These are phyloP conservation scores for Hyaloscypha bicolor DNA, from an alignment of 495 filamentous ascomycete genomes.

Conservation along the genomic window DNA sequence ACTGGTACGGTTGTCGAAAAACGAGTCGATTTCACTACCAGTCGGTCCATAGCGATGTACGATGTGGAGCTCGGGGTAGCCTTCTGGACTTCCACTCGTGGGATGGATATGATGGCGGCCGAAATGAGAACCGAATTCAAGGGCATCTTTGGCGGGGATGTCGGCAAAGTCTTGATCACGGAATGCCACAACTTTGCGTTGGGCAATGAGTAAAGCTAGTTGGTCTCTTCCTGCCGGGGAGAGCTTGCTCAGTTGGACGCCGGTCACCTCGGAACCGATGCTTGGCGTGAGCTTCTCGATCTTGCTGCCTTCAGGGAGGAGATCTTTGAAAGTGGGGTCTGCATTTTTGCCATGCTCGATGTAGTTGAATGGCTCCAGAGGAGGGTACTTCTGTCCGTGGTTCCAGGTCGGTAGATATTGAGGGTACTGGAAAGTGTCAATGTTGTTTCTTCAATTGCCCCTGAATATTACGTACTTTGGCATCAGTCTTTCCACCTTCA, in stretches of 20 bases:
- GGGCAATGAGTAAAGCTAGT: constrained; percentile 73
- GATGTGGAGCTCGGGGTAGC: constrained; percentile 73
- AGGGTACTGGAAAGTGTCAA: constrained; percentile 53
- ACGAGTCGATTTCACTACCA: constrained; percentile 54
- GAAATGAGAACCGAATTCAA: constrained; percentile 74
- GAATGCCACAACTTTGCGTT: constrained; percentile 80
- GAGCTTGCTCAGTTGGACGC: constrained; percentile 74
- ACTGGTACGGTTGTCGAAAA: constrained; percentile 63
- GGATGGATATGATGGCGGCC: constrained; percentile 84
- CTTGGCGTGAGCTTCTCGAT: constrained; percentile 65
- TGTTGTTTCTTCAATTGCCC: background rate
- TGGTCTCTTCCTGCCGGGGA: constrained; percentile 71
- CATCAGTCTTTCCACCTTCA: constrained; percentile 22
- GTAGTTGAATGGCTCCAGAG: constrained; percentile 69
- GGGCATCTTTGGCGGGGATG: constrained; percentile 64
- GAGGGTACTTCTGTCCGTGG: constrained; percentile 54
- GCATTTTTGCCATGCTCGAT: constrained; percentile 72
- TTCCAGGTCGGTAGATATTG: constrained; percentile 80
- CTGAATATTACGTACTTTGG: constrained; percentile 14
- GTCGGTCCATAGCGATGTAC: constrained; percentile 68
- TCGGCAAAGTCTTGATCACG: constrained; percentile 76
- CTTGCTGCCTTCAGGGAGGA: constrained; percentile 54
- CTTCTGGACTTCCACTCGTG: constrained; percentile 70
- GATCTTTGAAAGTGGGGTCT: constrained; percentile 65
- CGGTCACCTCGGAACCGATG: constrained; percentile 72